Evolutionary conservation across 352 stramenopile genomes (phyloP), one percentile per base, ranked within the genome.

Genomic region (Phytophthora pluvialis): DNA sequence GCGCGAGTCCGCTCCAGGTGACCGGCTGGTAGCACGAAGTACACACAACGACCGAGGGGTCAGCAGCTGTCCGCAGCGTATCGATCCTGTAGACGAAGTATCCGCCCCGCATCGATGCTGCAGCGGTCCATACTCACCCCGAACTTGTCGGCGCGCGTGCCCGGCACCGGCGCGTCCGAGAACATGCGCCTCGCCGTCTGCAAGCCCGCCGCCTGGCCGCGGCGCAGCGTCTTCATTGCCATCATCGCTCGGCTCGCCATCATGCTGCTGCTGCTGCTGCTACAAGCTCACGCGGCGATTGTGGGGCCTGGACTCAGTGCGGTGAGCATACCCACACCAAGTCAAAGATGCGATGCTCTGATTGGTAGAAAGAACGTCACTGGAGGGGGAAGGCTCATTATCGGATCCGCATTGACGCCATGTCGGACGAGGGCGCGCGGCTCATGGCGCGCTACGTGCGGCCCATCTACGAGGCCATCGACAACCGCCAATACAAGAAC

Each of bases 381-480:
- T 35, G 32, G 26, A 55, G 43, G 51, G 29, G 49, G 29, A 43
- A 13, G 5, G 47, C 15, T 36, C 47, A 63, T 11, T 58, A 61
- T 36, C 38, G 42, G 43, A 49, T 52, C 29, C 16, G 43, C 16
- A 38, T n/a, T 6, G 11, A 43, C 43, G 25, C 21, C 25, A 89
- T 90, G 83, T 70, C 79, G 62, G 75, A 88, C 59, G 81, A 89
- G 42, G 70, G 49, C 21, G 56, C 69, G 66, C 73, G 83, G 28
- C 53, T 89, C 44, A 80, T 94, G 75, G 76, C 76, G 61, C 86
- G 86, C 72, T 90, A 85, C 61, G 76, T 95, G 69, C 80, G 81
- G 9, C 88, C 88, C 33, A 95, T 95, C 60, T 95, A 95, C 79
- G 83, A 93, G 32, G 84, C 86, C 32, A 95, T 94, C 40, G 88